Evolutionary conservation across 164 flowering plant genomes (phyloP).

Genomic region (Akebia trifoliata): DNA sequence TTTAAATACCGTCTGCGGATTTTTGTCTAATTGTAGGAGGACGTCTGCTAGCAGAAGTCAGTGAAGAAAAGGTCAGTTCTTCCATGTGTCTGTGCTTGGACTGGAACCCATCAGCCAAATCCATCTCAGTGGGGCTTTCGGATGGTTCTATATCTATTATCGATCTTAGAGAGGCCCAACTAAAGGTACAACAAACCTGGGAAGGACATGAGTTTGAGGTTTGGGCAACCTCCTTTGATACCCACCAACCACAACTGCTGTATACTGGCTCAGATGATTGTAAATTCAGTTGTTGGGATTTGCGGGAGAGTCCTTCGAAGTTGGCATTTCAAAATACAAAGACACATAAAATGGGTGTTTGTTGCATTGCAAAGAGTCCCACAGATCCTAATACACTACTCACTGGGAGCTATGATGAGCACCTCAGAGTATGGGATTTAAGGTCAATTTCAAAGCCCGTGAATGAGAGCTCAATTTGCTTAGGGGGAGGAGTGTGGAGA

Average conservation of each 20-base stretch:
- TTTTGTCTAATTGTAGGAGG: constrained; percentile 33
- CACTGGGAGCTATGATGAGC: constrained; percentile 91
- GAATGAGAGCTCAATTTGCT: constrained; percentile 45
- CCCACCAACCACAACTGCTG: constrained; percentile 66
- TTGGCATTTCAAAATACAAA: constrained; percentile 61
- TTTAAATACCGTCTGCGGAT: no score
- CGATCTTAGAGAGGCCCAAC: constrained; percentile 46
- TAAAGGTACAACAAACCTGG: constrained; percentile 52
- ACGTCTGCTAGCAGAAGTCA: constrained; percentile 36
- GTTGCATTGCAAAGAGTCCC: constrained; percentile 69
- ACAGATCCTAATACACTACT: constrained; percentile 45
- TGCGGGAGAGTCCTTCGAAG: constrained; percentile 48
- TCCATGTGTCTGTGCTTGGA: constrained; percentile 94
- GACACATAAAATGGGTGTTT: constrained; percentile 78
- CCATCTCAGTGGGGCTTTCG: constrained; percentile 66
- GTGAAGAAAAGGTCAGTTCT: constrained; percentile 42
- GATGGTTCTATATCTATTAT: constrained; percentile 70
- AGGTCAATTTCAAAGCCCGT: constrained; percentile 69
- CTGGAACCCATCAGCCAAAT: constrained; percentile 71
- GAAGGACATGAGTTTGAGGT: constrained; percentile 88
- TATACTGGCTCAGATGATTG: constrained; percentile 96
- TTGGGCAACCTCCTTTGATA: constrained; percentile 78
- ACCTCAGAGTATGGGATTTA: constrained; percentile 78
- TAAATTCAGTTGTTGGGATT: constrained; percentile 81
- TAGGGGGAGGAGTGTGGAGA: constrained; percentile 98